Evolutionary conservation across 352 stramenopile species (phyloP), one percentile per base, ranked within the genome.

Genomic region (Plasmopara viticola): DNA sequence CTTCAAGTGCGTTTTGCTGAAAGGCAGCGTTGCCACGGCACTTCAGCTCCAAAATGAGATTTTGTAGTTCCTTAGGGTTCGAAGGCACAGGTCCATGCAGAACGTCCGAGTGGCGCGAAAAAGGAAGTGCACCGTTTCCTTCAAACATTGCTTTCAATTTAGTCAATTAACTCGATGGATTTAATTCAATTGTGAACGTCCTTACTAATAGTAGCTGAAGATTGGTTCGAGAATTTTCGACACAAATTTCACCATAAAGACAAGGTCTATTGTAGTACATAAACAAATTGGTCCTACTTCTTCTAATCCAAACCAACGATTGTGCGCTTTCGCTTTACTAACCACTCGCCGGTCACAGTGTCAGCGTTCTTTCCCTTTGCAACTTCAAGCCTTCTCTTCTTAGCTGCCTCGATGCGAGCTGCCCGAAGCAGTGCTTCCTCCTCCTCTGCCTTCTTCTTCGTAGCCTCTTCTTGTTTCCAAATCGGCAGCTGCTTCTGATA

Each of bases 31-130:
- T 96, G 46, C 86, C 86, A 9, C 86, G 79, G 13, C 81, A 75
- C 70, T 95, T 96, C 48, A 96, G 68, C 69, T 96, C 86, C 13
- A 86, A 74, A 28, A 95, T 78, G 35, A 96, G 75, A 7, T 69
- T 68, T 50, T 74, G 48, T 44, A 90, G 53, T 39, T 70, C 80
- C 44, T 71, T 72, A 9, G 55, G 50, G 51, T 78, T 72, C 9
- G 58, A 61, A 12, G 83, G 80, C 20, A 70, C 49, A 38, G 73
- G 40, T 5, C 64, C 76, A 30, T 86, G 69, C 43, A 93, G 70
- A 54, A 93, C 83, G 52, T 93, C 83, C 58, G 83, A 86, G 67
- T 93, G 83, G 38, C 80, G 76, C 40, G 72, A 76, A 65, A 90
- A 90, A 7, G 83, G 82, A 31, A 93, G 65, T 39, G 84, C 61